These are phyloP conservation scores for Lippia alba DNA, from an alignment of 305 asterid species.

Conservation along the genomic window DNA sequence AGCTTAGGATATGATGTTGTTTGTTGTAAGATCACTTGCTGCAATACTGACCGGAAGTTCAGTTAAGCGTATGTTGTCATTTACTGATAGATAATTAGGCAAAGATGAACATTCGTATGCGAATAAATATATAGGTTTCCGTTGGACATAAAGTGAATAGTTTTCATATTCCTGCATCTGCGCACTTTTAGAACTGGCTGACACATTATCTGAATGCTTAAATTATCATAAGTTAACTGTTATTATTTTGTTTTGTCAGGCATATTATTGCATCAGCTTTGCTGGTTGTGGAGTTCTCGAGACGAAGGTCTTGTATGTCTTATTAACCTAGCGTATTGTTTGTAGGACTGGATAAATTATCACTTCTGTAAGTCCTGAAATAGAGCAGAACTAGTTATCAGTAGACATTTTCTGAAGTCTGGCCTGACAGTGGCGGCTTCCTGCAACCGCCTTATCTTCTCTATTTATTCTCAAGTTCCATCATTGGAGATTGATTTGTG, in stretches of 20 bases:
- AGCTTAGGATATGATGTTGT: neutral
- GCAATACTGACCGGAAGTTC: neutral
- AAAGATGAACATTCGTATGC: neutral
- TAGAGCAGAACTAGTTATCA: conserved; percentile 9
- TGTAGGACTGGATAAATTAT: conserved; percentile 14
- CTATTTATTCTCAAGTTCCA: conserved; percentile 16
- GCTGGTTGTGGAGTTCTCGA: conserved; percentile 26
- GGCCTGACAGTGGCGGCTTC: conserved; percentile 24
- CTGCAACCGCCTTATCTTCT: conserved; percentile 22
- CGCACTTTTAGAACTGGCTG: conserved; percentile 2
- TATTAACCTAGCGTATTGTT: conserved; percentile 11
- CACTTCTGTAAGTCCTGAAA: conserved; percentile 26
- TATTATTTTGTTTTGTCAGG: conserved; percentile 26
- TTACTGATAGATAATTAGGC: neutral
- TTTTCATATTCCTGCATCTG: neutral
- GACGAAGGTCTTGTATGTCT: conserved; percentile 16
- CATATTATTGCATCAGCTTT: conserved; percentile 25
- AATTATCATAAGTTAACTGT: neutral
- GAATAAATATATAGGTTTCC: neutral
- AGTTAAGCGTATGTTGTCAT: neutral
- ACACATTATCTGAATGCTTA: conserved; percentile 5
- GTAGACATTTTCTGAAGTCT: conserved; percentile 3
- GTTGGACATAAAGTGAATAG: neutral
- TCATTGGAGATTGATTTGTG: conserved; percentile 17
- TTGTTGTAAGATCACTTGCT: neutral